Evolutionary conservation across 371 early-diverging fungal species (phyloP).

Genomic region (Lichtheimia ramosa): DNA sequence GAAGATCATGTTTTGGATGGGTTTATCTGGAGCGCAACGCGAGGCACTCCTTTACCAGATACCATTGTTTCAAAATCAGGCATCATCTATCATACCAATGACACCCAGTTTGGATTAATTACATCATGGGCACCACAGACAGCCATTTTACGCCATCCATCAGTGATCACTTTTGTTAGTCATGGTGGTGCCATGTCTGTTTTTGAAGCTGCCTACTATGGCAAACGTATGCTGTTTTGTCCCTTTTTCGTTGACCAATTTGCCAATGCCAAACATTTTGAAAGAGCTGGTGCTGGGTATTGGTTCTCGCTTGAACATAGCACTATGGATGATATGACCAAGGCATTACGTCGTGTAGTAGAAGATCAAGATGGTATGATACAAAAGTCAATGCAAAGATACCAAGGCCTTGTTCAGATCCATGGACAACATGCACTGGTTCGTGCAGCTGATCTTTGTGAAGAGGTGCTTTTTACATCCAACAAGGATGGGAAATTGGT

Average conservation of each 20-base stretch:
- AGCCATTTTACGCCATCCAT: conserved; percentile 34
- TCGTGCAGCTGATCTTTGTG: conserved; percentile 28
- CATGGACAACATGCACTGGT: background rate
- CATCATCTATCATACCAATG: too few relatives aligned
- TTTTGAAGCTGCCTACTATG: conserved; percentile 29
- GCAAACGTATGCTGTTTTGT: conserved; percentile 24
- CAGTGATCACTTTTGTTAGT: conserved; percentile 28
- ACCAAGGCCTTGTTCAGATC: conserved; percentile 25
- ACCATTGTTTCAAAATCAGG: too few relatives aligned
- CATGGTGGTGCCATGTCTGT: conserved; percentile 40
- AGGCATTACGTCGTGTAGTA: background rate
- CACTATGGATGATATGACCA: background rate
- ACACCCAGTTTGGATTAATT: background rate
- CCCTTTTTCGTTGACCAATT: conserved; percentile 45
- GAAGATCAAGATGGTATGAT: conserved; percentile 8
- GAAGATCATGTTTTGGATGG: too few relatives aligned
- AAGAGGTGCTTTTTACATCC: conserved; percentile 27
- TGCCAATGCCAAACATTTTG: background rate
- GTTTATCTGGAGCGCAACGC: too few relatives aligned
- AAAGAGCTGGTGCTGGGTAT: background rate
- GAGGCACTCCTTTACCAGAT: too few relatives aligned
- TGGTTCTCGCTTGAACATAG: background rate
- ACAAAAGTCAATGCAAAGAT: conserved; percentile 7
- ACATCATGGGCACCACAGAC: conserved; percentile 36
- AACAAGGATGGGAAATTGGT: conserved; percentile 9